phyloP scores from a whole-genome alignment of 139 green algal species.

The Protoeuglena noctilucae region DNA sequence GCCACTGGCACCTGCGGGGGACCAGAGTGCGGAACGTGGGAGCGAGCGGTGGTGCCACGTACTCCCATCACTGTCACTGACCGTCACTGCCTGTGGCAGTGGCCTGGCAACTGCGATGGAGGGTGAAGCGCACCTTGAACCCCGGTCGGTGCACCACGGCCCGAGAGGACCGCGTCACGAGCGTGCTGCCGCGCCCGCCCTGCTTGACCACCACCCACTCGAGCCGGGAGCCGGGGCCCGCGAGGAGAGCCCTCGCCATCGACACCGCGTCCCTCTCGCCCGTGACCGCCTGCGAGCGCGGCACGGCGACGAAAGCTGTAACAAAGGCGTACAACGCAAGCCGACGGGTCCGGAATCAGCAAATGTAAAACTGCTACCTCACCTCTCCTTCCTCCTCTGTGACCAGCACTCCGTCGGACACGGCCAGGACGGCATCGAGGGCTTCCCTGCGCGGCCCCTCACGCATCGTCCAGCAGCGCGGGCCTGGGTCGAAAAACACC shows the following conservation, averaged over 20 bases:
- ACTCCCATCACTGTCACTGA: too few species aligned
- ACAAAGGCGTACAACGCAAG: too few species aligned
- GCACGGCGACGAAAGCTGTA: too few species aligned
- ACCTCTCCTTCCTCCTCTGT: conserved; percentile 43
- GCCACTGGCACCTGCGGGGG: conserved; percentile 52
- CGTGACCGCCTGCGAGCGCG: conserved; percentile 42
- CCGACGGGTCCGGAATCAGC: conserved; percentile 46
- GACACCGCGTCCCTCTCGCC: conserved; percentile 31
- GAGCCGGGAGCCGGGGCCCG: not conserved
- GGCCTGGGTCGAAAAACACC: conserved; percentile 86
- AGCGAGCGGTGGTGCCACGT: not conserved
- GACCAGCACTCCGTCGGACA: conserved; percentile 62
- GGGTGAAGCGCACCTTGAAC: too few species aligned
- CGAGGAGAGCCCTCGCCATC: not conserved
- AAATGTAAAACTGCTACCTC: not conserved
- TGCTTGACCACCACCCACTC: conserved; percentile 71
- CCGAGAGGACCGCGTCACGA: conserved; percentile 10
- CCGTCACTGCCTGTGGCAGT: too few species aligned
- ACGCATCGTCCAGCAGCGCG: conserved; percentile 18
- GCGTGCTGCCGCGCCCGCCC: conserved; percentile 46
- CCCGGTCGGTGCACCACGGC: conserved; percentile 4
- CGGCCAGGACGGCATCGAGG: conserved; percentile 46
- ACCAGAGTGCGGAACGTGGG: too few species aligned
- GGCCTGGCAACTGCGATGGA: too few species aligned
- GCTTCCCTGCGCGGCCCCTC: conserved; percentile 25